Percentiles rank a stretch among this genome's conserved stretches.
Conservation (phyloP, 2,329 filamentous ascomycete species). For the Calonectria hawksworthii region DNA sequence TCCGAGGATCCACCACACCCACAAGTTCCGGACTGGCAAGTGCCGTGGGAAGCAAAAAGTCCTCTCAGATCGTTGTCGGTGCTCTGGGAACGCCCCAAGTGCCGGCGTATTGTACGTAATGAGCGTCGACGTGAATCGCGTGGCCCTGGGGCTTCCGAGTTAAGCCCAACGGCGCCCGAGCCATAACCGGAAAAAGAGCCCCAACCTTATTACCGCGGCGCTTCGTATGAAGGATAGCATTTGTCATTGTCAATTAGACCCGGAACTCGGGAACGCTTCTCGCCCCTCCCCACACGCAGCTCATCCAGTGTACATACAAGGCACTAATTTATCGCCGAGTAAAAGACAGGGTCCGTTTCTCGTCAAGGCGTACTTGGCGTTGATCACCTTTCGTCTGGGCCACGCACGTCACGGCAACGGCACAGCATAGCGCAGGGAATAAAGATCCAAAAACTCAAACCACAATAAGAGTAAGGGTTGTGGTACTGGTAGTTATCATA, state of each 20-base stretch:
- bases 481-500: neutral
- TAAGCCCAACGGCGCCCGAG: conserved; percentile 14
- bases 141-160: conserved; percentile 6
- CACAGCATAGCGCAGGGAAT: neutral
- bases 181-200: conserved; percentile 16
- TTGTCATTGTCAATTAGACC: neutral
- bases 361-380: neutral
- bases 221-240: conserved; percentile 1
- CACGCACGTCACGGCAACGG: neutral
- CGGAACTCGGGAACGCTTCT: conserved; percentile 15
- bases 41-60: conserved; percentile 26
- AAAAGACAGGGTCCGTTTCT: neutral
- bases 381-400: neutral
- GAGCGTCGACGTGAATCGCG: conserved; percentile 17
- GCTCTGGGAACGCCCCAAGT: conserved; percentile 12
- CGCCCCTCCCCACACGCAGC: conserved; percentile 2
- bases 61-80: conserved; percentile 24
- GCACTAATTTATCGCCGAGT: conserved; percentile 3
- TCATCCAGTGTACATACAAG: neutral
- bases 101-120: conserved; percentile 40
- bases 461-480: neutral
- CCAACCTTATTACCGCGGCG: conserved; percentile 1
- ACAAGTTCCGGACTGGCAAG: conserved; percentile 21
- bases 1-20: conserved; percentile 11
- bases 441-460: neutral